Evolutionary conservation across 2,329 filamentous ascomycete genomes (phyloP).

Genomic region (Phialophora macrospora): DNA sequence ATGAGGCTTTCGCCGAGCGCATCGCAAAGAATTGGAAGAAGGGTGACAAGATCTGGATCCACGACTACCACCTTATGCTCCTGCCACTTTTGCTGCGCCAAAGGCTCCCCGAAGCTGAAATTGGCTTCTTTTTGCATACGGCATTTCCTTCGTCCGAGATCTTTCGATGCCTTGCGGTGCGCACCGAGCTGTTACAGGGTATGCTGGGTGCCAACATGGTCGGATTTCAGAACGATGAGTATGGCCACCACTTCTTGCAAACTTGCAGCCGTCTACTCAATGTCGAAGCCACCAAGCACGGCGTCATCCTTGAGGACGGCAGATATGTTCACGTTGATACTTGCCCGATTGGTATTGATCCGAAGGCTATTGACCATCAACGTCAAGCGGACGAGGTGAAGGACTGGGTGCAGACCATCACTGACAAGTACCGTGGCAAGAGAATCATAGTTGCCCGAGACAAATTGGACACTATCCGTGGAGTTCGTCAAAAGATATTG

Average conservation of each 20-base stretch:
- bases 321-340: constrained; percentile 88
- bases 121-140: constrained; percentile 93
- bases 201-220: constrained; percentile 92
- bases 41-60: constrained; percentile 90
- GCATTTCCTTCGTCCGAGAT: constrained; percentile 96
- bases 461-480: constrained; percentile 90
- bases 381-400: constrained; percentile 74
- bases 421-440: constrained; percentile 84
- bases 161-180: constrained; percentile 86
- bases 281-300: constrained; percentile 87
- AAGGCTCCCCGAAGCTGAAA: constrained; percentile 84
- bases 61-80: constrained; percentile 91
- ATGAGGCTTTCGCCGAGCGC: constrained; percentile 89
- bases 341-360: constrained; percentile 89
- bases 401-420: constrained; percentile 78
- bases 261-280: constrained; percentile 89
- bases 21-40: constrained; percentile 92
- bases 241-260: constrained; percentile 90
- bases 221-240: constrained; percentile 92
- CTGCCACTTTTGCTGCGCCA: constrained; percentile 89
- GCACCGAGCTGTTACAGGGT: constrained; percentile 84
- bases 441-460: constrained; percentile 89
- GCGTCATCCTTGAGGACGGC: constrained; percentile 81
- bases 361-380: constrained; percentile 71
- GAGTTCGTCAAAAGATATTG: constrained; percentile 89